A percentile compares a stretch with the other conserved stretches of the same genome.
These are phyloP conservation scores for Neospora caninum DNA, from an alignment of 169 alveolate species.

Conservation along the genomic window DNA sequence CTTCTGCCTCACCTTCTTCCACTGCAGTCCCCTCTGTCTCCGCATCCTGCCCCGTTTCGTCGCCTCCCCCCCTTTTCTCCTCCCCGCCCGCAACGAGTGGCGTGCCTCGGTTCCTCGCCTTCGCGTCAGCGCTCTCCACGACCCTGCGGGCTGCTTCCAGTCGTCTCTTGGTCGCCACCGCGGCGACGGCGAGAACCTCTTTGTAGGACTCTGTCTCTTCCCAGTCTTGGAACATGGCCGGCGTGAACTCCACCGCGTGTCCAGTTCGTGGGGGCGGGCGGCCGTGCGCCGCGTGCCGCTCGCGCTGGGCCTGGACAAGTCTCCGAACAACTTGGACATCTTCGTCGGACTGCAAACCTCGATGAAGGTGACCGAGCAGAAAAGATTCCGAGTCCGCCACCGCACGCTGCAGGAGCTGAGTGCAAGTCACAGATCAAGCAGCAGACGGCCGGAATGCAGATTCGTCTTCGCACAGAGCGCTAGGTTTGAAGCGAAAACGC, in stretches of 20 bases:
- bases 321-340: not conserved
- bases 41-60: not conserved
- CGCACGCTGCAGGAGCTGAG: constrained; percentile 39
- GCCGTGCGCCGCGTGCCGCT: not conserved
- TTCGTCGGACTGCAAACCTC: not conserved
- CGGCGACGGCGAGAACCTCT: not conserved
- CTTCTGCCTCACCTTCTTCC: not conserved
- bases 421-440: not conserved
- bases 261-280: constrained; percentile 31
- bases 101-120: not conserved
- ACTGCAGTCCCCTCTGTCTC: not conserved
- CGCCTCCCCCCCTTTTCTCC: not conserved
- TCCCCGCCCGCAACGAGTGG: not conserved
- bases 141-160: not conserved
- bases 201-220: not conserved
- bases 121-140: not conserved
- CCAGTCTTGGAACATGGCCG: constrained; percentile 4
- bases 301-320: not conserved
- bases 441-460: no score
- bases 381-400: not conserved
- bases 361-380: not conserved
- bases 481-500: not conserved
- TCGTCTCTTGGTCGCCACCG: not conserved
- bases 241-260: constrained; percentile 3
- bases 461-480: no score